Base-by-base conservation (phyloP, 2,329 filamentous ascomycete species). In the Penicillium sp. region DNA sequence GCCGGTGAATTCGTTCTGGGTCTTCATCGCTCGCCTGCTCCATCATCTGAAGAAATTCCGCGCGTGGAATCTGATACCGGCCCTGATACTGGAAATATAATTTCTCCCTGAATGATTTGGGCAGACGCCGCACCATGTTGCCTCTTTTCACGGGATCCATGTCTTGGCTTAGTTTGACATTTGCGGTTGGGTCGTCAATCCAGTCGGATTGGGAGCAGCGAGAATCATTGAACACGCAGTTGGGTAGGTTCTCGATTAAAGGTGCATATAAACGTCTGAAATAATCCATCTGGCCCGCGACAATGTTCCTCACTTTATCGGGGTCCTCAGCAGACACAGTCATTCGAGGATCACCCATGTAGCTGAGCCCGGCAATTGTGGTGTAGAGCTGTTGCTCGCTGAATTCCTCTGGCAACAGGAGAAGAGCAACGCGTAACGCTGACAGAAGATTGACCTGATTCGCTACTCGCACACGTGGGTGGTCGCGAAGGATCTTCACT, bases 311-410 rank as follows among this genome's bases (percentile, higher is more conserved):
- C 20, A 99, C 91, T 74, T 99, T 99, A 68, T 86, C 85, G 30
- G 90, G 91, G 68, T 97, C 90, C 72, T 99, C 94, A 1, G 90
- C 90, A 2, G 90, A 88, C 43, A 97, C 81, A 1, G 86, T 80
- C 94, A 99, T 99, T 61, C 94, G 89, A n/a, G 92, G 91, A 68
- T 99, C 94, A 33, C 94, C 94, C 63, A 96, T 84, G 71, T 99
- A 99, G 67, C 90, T 96, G 62, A 99, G 87, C 21, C 90, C 88
- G 0, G 94, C 89, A 60, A 99, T 97, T 20, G 91, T 94, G 64
- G 84, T 88, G 74, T 97, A 99, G 1, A 99, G 79, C 63, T 97
- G 82, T 59, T 85, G 84, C 68, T 99, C 94, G 24, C 88, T 92
- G 71, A 99, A 99, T 2, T 82, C 79, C 0, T 87, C 83, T 0